Conservation (phyloP, 148 eudicot genomes). For the Nepenthes mirabilis region DNA sequence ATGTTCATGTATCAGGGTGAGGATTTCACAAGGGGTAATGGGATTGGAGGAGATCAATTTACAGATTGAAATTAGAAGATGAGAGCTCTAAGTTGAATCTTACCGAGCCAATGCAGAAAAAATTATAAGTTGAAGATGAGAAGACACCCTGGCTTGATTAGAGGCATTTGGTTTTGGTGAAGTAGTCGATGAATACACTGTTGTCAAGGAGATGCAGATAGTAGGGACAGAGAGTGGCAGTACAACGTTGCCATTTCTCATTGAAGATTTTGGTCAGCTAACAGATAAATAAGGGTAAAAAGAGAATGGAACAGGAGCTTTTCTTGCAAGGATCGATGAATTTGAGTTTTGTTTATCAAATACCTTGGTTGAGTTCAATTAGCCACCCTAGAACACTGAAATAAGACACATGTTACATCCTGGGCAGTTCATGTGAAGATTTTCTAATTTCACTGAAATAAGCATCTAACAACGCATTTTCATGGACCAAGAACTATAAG, state of each 20-base stretch:
- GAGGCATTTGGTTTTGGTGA: conserved; percentile 58
- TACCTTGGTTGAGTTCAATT: too few relatives aligned
- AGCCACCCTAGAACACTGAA: too few relatives aligned
- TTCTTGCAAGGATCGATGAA: too few relatives aligned
- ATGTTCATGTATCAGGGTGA: conserved; percentile 91
- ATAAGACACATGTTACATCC: too few relatives aligned
- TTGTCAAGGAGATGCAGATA: conserved; percentile 52
- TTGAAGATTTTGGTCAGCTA: conserved; percentile 50
- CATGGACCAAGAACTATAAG: too few relatives aligned
- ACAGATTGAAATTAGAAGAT: conserved; percentile 58
- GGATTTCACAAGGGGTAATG: conserved; percentile 78
- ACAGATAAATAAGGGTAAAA: background rate
- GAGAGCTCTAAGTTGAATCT: conserved; percentile 50
- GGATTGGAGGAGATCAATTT: conserved; percentile 90
- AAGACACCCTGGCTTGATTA: conserved; percentile 50
- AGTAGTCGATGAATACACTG: conserved; percentile 48
- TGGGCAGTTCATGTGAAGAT: too few relatives aligned
- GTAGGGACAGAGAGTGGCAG: conserved; percentile 26
- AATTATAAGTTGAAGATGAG: conserved; percentile 37
- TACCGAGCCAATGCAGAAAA: conserved; percentile 41
- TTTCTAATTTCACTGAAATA: too few relatives aligned
- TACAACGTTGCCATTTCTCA: conserved; percentile 21
- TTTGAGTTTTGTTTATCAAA: too few relatives aligned
- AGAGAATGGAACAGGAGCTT: background rate
- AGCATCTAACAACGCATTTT: too few relatives aligned